Base-by-base conservation (phyloP, 352 stramenopile genomes). In the Blastocystis sp. region DNA sequence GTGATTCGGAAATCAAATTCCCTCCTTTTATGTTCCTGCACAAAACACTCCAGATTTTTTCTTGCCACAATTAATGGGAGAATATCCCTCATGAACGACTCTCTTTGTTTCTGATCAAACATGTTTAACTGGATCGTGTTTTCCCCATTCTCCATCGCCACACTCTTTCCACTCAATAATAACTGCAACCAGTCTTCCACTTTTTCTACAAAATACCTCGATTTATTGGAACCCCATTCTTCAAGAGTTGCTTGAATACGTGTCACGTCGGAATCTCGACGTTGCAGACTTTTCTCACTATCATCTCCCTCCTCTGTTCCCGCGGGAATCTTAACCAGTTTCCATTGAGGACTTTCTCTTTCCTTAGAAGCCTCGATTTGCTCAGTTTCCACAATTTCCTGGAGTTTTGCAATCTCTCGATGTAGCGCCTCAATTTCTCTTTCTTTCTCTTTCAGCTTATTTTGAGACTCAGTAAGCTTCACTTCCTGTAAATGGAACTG, bases 41-140 rank as follows among this genome's bases (percentile, higher is more conserved):
- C 73, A 30, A 85, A 85, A 43, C 73, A 85, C 73, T 85, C 73
- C 73, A 85, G 18, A 68, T 85, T 66, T 53, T 85, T 85, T 34
- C 73, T 34, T 26, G 30, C 45, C 30, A 62, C 30, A 41, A 85
- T 64, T 24, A 85, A 2, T 18, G 73, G 73, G 7, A 85, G 6
- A 7, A 85, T 68, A 34, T 24, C 47, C 3, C 24, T 9, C 54
- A 53, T 39, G 50, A 85, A 85, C 8, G 13, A 37, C 2, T 65
- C 73, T n/a, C 73, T 50, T 55, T 85, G 73, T 24, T 65, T 53
- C 73, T 54, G 54, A 66, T 85, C 55, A 20, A 85, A 85, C 13
- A 85, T 16, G 50, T 20, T 53, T 43, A 85, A 45, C 26, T 85
- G 53, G 53, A 85, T 85, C 4, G 73, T 85, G 56, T 85, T 85